Evolutionary conservation across 352 stramenopile species (phyloP).

Genomic region (Pythium brachiatum): DNA sequence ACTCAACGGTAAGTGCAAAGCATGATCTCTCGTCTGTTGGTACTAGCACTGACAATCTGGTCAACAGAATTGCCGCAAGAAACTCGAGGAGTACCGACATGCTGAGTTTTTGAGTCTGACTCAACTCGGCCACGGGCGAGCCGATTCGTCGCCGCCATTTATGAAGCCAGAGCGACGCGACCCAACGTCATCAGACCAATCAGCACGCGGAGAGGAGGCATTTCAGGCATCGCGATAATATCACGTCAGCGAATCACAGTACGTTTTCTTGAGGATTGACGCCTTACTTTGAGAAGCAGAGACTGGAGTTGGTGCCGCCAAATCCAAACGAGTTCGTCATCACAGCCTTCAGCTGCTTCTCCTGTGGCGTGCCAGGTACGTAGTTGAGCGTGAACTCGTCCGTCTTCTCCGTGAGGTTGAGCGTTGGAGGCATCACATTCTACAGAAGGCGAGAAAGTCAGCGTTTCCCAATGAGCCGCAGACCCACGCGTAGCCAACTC

Average conservation of each 20-base stretch:
- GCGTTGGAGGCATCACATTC: conserved; percentile 91
- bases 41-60: neutral
- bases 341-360: conserved; percentile 74
- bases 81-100: conserved; percentile 42
- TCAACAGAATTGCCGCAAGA: conserved; percentile 17
- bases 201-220: conserved; percentile 14
- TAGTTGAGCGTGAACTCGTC: conserved; percentile 87
- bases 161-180: conserved; percentile 14
- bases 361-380: conserved; percentile 59
- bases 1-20: conserved; percentile 37
- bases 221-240: conserved; percentile 26
- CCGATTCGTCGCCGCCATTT: neutral
- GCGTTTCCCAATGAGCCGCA: too few species aligned
- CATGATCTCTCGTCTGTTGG: neutral
- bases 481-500: conserved; percentile 5
- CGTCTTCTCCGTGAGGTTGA: conserved; percentile 87
- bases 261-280: neutral
- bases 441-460: conserved; percentile 15
- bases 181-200: conserved; percentile 11
- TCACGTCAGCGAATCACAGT: neutral
- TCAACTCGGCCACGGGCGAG: conserved; percentile 7
- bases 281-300: conserved; percentile 72
- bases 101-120: conserved; percentile 18
- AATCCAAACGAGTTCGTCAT: conserved; percentile 98
- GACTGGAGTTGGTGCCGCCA: conserved; percentile 93